A percentile compares a stretch with the other conserved stretches of the same genome.
Evolutionary conservation across 1,284 basidiomycete genomes (phyloP).

Genomic region (Puccinia polysora): DNA sequence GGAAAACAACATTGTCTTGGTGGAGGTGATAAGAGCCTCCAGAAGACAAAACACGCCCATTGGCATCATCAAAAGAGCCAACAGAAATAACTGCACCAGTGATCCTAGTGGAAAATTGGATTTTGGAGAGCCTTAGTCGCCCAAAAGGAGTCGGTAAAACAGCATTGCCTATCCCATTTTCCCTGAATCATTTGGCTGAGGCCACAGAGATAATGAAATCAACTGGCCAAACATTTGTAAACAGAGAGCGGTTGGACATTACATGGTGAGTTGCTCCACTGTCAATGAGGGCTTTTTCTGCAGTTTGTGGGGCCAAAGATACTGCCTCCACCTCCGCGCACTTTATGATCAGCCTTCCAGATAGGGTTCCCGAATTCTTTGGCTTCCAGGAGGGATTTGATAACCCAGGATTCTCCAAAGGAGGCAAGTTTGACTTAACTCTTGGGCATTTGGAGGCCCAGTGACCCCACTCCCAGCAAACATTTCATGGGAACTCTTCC

Average conservation of each 20-base stretch:
- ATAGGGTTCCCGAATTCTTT: background rate
- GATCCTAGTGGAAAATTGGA: background rate
- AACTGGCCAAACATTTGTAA: no score
- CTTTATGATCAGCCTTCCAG: no score
- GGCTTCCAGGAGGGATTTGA: background rate
- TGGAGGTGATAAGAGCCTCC: background rate
- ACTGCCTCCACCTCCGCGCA: no score
- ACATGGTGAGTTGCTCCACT: no score
- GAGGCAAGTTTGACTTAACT: background rate
- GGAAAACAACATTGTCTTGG: background rate
- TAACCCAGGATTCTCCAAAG: background rate
- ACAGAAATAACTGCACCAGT: background rate
- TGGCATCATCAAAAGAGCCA: background rate
- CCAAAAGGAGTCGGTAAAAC: background rate
- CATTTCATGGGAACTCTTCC: background rate
- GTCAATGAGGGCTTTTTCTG: no score
- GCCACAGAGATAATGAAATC: background rate
- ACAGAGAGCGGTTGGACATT: no score
- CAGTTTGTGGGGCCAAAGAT: no score
- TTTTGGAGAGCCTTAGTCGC: background rate
- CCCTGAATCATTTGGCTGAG: background rate
- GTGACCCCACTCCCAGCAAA: no score
- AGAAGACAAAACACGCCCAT: background rate
- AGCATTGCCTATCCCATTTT: background rate
- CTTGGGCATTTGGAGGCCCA: background rate